Evolutionary conservation across 1,284 basidiomycete genomes (phyloP), one percentile per base, ranked within the genome.

Genomic region (Trametes sp.): DNA sequence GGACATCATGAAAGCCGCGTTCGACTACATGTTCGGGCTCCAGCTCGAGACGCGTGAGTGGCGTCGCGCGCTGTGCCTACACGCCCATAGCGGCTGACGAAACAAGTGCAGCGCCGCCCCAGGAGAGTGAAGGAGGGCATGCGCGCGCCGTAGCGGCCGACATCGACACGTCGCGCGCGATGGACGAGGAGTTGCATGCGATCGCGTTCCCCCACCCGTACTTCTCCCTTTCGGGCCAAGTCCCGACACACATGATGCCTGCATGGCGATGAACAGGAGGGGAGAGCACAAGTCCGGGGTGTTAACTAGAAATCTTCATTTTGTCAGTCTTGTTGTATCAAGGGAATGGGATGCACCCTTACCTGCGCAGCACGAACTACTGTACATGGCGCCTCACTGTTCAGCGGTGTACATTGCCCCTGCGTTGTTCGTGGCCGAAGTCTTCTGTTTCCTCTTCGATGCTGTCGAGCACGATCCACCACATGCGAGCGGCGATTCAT

Each of bases 1-100:
- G 14, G 31, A 49, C 24, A 28, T 63, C 23, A 48, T 59, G 42
- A 59, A 54, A 29, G 57, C 62, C 21, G 57, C 57, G 4, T 63
- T 63, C 49, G 36, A 52, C 36, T 52, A 59, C 24, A 44, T 63
- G 14, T 60, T 59, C 28, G 62, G 62, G 21, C 51, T 53, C 5
- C 54, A 63, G 26, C 41, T 63, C 24, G 49, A 59, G 23, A 54
- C 35, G 23, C 36, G 62, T 63, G 31, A 38, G 62, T 57, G 28
- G 21, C 45, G 16, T 19, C 21, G 1, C 23, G 36, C 42, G 14
- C 19, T 8, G 2, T 28, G 11, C 3, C n/a, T 10, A 2, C 5
- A 16, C 23, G 13, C n/a, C n/a, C n/a, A n/a, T n/a, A n/a, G n/a
- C 13, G 24, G 24, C 45, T 53, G 7, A 48, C 35, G 29, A 4